Conservation (phyloP, 805 yeast species). For the Diddensiella santjacobensis region DNA sequence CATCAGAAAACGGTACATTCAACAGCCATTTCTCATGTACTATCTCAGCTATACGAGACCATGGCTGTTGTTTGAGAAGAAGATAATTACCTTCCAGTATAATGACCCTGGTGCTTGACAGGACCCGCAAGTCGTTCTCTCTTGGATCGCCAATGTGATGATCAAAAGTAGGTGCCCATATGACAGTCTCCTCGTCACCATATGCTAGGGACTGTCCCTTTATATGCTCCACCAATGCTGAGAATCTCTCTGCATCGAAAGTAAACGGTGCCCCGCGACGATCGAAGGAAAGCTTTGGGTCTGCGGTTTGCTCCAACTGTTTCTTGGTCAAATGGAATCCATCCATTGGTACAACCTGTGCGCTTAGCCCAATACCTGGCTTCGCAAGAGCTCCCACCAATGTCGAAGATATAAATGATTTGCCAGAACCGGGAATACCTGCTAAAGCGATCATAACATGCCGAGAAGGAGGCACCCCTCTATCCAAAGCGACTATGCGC, state of each 20-base stretch:
- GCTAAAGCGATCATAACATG: conserved; percentile 1
- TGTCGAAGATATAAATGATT: neutral
- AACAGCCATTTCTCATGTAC: conserved; percentile 46
- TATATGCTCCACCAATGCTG: conserved; percentile 30
- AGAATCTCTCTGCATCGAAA: conserved; percentile 59
- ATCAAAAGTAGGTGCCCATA: conserved; percentile 62
- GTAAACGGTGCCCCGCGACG: conserved; percentile 86
- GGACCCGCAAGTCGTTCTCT: conserved; percentile 46
- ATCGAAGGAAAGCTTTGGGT: conserved; percentile 53
- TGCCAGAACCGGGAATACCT: conserved; percentile 1
- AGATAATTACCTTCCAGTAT: conserved; percentile 77
- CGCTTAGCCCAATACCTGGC: neutral
- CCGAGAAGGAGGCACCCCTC: neutral
- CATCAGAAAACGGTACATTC: conserved; percentile 37
- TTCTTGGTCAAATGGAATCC: conserved; percentile 65
- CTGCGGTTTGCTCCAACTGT: conserved; percentile 44
- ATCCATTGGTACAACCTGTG: conserved; percentile 58
- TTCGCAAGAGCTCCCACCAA: neutral
- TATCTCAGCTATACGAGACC: conserved; percentile 47
- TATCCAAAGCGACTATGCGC: neutral
- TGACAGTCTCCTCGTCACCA: conserved; percentile 2
- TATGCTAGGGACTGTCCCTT: conserved; percentile 1
- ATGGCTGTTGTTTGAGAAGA: conserved; percentile 52
- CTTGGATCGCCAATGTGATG: conserved; percentile 67
- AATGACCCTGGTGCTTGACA: conserved; percentile 48